phyloP scores from a whole-genome alignment of 805 yeast genomes.

The Candida silvicultrix region DNA sequence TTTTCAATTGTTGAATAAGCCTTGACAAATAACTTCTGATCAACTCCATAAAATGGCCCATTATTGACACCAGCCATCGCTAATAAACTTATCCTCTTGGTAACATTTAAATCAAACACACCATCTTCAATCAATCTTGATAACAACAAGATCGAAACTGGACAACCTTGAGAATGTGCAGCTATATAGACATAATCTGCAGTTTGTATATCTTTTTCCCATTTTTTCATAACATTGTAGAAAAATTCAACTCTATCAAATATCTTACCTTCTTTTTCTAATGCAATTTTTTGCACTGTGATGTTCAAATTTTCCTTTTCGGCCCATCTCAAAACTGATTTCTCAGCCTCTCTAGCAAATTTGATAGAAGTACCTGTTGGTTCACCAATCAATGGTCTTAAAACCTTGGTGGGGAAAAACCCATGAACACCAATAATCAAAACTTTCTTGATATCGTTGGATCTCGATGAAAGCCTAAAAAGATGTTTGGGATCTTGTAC shows the following conservation, averaged over 20 bases:
- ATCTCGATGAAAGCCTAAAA: slow-evolving; percentile 11
- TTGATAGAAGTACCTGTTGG: slow-evolving; percentile 94
- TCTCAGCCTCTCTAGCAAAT: slow-evolving; percentile 88
- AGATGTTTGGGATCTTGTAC: slow-evolving; percentile 22
- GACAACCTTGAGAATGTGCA: slow-evolving; percentile 94
- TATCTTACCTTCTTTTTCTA: slow-evolving; percentile 90
- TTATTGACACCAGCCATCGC: slow-evolving; percentile 96
- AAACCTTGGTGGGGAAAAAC: slow-evolving; percentile 82
- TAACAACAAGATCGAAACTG: slow-evolving; percentile 77
- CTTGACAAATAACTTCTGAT: slow-evolving; percentile 73
- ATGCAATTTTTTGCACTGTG: slow-evolving; percentile 81
- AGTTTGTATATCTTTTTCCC: slow-evolving; percentile 42
- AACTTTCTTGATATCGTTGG: slow-evolving; percentile 43
- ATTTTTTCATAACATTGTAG: slow-evolving; percentile 61
- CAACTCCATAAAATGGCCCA: slow-evolving; percentile 91
- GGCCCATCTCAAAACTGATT: slow-evolving; percentile 66
- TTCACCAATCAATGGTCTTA: slow-evolving; percentile 84
- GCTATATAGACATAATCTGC: slow-evolving; percentile 91
- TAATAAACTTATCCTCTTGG: slow-evolving; percentile 53
- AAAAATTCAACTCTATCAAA: slow-evolving; percentile 81
- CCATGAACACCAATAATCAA: slow-evolving; percentile 94
- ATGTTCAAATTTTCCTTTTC: slow-evolving; percentile 30
- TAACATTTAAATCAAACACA: slow-evolving; percentile 26
- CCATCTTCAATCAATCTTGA: slow-evolving; percentile 66
- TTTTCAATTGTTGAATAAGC: slow-evolving; percentile 90